A percentile compares a stretch with the other conserved stretches of the same genome.
Evolutionary conservation across 768 basidiomycete genomes (phyloP).

Genomic region (Calocybe indica): DNA sequence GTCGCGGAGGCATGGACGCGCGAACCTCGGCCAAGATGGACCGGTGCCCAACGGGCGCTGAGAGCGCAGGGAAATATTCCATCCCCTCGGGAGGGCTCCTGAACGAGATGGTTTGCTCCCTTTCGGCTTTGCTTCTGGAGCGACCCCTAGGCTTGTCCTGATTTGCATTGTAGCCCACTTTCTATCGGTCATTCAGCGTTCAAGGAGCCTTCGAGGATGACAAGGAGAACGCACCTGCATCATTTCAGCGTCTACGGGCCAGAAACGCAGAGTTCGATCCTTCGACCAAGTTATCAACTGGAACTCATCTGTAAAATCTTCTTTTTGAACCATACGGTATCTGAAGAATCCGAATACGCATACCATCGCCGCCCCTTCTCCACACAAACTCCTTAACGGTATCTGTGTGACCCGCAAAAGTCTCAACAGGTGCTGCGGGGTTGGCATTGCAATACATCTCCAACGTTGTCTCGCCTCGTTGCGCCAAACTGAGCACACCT

Average conservation of each 20-base stretch:
- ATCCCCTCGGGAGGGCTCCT: constrained; percentile 43
- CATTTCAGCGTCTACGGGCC: constrained; percentile 72
- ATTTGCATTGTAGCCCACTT: too few species aligned
- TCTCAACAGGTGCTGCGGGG: constrained; percentile 49
- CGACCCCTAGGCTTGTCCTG: too few species aligned
- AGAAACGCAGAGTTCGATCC: constrained; percentile 86
- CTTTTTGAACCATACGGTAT: background rate
- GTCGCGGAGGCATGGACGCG: constrained; percentile 23
- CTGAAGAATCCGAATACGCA: constrained; percentile 6
- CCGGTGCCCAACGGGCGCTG: constrained; percentile 62
- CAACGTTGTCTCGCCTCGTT: constrained; percentile 76
- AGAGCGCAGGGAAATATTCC: constrained; percentile 40
- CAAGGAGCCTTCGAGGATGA: too few species aligned
- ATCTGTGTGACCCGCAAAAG: constrained; percentile 85
- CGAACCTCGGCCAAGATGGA: constrained; percentile 69
- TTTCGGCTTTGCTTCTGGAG: too few species aligned
- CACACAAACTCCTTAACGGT: constrained; percentile 99
- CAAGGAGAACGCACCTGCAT: constrained; percentile 48
- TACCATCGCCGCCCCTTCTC: constrained; percentile 64
- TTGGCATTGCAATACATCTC: constrained; percentile 69
- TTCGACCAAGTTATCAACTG: constrained; percentile 73
- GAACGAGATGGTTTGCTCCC: constrained; percentile 38
- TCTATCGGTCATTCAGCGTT: too few species aligned
- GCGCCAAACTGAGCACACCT: constrained; percentile 83
- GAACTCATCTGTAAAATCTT: constrained; percentile 35